Conservation (phyloP, 1,139 yeast species). For the Blastobotrys arbuscula region DNA sequence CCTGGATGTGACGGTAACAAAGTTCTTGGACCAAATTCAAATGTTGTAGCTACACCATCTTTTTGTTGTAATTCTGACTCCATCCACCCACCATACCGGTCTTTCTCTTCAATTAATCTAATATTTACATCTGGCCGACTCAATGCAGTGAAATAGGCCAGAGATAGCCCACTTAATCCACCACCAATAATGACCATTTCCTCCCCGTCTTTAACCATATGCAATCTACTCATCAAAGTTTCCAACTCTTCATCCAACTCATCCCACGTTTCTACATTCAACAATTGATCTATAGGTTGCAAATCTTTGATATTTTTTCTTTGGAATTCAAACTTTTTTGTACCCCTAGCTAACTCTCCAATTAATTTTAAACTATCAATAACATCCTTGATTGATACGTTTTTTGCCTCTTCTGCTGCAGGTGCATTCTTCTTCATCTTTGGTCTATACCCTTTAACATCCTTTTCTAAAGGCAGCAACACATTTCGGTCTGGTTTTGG, state of each 20-base stretch:
- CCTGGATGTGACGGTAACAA: slow-evolving; percentile 37
- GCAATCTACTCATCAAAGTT: slow-evolving; percentile 25
- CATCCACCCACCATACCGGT: slow-evolving; percentile 77
- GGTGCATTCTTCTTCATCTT: background rate
- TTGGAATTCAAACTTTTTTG: slow-evolving; percentile 8
- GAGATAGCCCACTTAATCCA: slow-evolving; percentile 81
- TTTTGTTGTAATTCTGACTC: slow-evolving; percentile 35
- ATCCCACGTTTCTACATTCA: slow-evolving; percentile 20
- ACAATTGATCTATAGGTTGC: slow-evolving; percentile 14
- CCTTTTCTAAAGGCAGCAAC: slow-evolving; percentile 12
- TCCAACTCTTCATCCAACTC: slow-evolving; percentile 25
- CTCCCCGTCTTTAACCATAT: slow-evolving; percentile 26
- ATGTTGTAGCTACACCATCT: slow-evolving; percentile 20
- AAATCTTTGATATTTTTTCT: background rate
- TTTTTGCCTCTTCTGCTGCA: background rate
- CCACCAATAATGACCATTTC: slow-evolving; percentile 56
- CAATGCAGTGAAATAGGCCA: slow-evolving; percentile 64
- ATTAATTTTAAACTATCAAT: slow-evolving; percentile 11
- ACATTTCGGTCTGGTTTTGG: slow-evolving; percentile 11
- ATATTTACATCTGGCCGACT: slow-evolving; percentile 61
- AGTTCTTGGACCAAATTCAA: slow-evolving; percentile 42
- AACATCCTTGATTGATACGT: slow-evolving; percentile 5
- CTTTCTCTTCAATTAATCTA: slow-evolving; percentile 52
- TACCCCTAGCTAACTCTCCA: slow-evolving; percentile 7
- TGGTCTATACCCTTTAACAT: slow-evolving; percentile 1